These are phyloP conservation scores for Penicillium antarcticum DNA, from an alignment of 495 filamentous ascomycete genomes.

Conservation along the genomic window DNA sequence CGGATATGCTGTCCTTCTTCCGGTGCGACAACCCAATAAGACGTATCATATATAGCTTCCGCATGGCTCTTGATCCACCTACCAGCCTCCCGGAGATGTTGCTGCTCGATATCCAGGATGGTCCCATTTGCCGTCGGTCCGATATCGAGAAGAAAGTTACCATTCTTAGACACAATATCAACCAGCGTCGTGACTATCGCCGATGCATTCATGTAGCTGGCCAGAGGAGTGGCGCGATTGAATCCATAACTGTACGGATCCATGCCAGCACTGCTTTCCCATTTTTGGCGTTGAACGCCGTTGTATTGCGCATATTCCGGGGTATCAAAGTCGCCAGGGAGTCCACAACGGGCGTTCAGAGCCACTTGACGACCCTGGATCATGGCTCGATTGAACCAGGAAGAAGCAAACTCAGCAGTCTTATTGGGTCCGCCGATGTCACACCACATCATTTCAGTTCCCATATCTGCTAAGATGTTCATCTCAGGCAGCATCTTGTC, in stretches of 20 bases:
- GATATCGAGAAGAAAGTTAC: conserved; percentile 54
- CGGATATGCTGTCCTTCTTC: conserved; percentile 42
- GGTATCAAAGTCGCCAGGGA: conserved; percentile 49
- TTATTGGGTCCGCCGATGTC: conserved; percentile 50
- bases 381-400: conserved; percentile 43
- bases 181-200: conserved; percentile 42
- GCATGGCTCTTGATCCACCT: conserved; percentile 48
- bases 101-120: conserved; percentile 45
- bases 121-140: conserved; percentile 52
- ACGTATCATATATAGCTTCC: conserved; percentile 54
- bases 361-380: conserved; percentile 41
- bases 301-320: conserved; percentile 49
- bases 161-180: conserved; percentile 55
- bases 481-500: conserved; percentile 52
- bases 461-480: conserved; percentile 44
- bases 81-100: conserved; percentile 45
- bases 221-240: conserved; percentile 46
- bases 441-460: conserved; percentile 58
- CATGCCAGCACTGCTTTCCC: conserved; percentile 54
- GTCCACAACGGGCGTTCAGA: conserved; percentile 52
- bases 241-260: conserved; percentile 56
- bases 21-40: conserved; percentile 54
- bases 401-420: conserved; percentile 44
- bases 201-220: conserved; percentile 49
- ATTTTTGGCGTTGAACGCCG: conserved; percentile 49